phyloP scores from a whole-genome alignment of 805 yeast genomes.

The Starmera quercuum region DNA sequence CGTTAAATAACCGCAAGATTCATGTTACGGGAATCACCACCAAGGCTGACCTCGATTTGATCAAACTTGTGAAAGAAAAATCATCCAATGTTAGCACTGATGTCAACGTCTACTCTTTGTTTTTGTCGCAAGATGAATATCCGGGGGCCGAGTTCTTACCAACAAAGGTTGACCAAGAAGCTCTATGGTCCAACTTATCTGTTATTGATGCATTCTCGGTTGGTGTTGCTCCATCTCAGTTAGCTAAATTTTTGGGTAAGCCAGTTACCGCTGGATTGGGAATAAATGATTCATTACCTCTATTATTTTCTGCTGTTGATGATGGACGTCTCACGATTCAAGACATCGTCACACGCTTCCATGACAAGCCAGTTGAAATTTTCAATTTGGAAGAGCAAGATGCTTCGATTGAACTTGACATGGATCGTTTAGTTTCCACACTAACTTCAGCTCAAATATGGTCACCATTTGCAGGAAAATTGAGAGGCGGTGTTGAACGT shows the following conservation, averaged over 20 bases:
- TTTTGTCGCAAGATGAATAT: slow-evolving; percentile 64
- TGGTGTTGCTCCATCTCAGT: slow-evolving; percentile 68
- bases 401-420: slow-evolving; percentile 72
- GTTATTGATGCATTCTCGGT: slow-evolving; percentile 81
- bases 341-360: slow-evolving; percentile 66
- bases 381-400: slow-evolving; percentile 80
- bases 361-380: slow-evolving; percentile 73
- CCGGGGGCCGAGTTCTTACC: slow-evolving; percentile 72
- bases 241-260: slow-evolving; percentile 60
- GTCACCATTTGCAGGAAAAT: slow-evolving; percentile 50
- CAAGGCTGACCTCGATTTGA: slow-evolving; percentile 74
- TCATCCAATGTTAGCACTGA: slow-evolving; percentile 83
- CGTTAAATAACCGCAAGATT: slow-evolving; percentile 75
- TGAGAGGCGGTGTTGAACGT: slow-evolving; percentile 83
- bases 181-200: slow-evolving; percentile 69
- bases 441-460: slow-evolving; percentile 33
- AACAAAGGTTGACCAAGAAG: slow-evolving; percentile 69
- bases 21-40: slow-evolving; percentile 84
- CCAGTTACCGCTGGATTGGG: slow-evolving; percentile 67
- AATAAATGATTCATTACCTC: slow-evolving; percentile 71
- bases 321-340: slow-evolving; percentile 64
- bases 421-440: slow-evolving; percentile 56
- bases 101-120: slow-evolving; percentile 72
- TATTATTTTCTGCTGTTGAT: slow-evolving; percentile 72
- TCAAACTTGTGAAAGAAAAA: slow-evolving; percentile 79